phyloP scores from a whole-genome alignment of 306 rosid species.

The Casuarina glauca region DNA sequence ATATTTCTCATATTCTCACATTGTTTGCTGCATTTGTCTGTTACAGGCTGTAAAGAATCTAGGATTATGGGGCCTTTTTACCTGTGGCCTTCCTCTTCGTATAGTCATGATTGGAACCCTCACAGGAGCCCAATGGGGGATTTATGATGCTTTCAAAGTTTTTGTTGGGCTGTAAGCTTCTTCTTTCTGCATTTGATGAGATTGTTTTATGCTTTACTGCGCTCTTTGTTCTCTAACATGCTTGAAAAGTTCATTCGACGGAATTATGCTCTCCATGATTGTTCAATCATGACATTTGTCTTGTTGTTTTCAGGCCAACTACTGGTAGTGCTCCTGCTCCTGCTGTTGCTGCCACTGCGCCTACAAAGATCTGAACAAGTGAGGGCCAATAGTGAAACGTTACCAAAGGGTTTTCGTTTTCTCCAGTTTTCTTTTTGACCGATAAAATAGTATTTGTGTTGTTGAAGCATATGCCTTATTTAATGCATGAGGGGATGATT shows the following conservation, averaged over 20 bases:
- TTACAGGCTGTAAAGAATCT: slow-evolving; percentile 67
- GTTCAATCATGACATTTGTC: neutral
- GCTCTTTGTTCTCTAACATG: neutral
- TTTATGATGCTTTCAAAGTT: slow-evolving; percentile 73
- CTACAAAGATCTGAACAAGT: slow-evolving; percentile 25
- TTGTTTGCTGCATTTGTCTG: slow-evolving; percentile 12
- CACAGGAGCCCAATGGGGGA: slow-evolving; percentile 67
- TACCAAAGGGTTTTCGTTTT: slow-evolving; percentile 5
- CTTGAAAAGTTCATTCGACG: neutral
- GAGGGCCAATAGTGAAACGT: slow-evolving; percentile 5
- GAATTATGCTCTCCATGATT: neutral
- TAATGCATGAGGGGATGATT: slow-evolving; percentile 21
- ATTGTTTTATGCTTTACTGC: neutral
- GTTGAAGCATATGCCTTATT: slow-evolving; percentile 10
- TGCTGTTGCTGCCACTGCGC: slow-evolving; percentile 25
- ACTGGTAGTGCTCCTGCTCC: slow-evolving; percentile 51
- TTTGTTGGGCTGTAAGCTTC: slow-evolving; percentile 68
- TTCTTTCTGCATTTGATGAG: neutral
- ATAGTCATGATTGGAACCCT: slow-evolving; percentile 78
- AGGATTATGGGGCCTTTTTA: slow-evolving; percentile 63
- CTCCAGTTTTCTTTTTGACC: slow-evolving; percentile 5
- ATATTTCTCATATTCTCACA: slow-evolving; percentile 6
- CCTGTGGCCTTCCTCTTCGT: slow-evolving; percentile 86
- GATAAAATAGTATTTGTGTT: slow-evolving; percentile 27
- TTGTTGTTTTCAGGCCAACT: slow-evolving; percentile 56